A percentile compares a stretch with the other conserved stretches of the same genome.
Evolutionary conservation across 176 grass and related monocot genomes (phyloP).

Genomic region (Zizania latifolia): DNA sequence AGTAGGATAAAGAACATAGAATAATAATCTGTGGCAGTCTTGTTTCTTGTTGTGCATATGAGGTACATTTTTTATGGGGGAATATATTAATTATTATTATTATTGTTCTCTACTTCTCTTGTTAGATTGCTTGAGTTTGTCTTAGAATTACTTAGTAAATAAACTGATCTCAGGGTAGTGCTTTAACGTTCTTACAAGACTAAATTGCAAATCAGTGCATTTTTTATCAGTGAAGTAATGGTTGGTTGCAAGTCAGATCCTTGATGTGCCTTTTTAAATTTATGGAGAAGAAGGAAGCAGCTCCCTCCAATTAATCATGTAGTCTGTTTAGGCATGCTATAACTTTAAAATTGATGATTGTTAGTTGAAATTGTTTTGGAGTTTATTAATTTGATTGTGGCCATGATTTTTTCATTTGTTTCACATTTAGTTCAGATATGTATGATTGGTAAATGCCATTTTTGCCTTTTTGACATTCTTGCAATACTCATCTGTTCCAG

Average conservation of each 20-base stretch:
- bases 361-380: not conserved
- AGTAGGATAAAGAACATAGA: not conserved
- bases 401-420: constrained; percentile 10
- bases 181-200: not conserved
- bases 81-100: not conserved
- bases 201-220: not conserved
- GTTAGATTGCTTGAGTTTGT: constrained; percentile 4
- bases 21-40: not conserved
- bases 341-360: not conserved
- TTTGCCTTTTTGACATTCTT: constrained; percentile 7
- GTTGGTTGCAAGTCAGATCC: not conserved
- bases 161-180: not conserved
- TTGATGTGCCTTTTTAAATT: not conserved
- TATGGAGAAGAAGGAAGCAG: not conserved
- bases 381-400: not conserved
- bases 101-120: not conserved
- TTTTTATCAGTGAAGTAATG: not conserved
- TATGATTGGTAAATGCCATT: constrained; percentile 1
- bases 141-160: not conserved
- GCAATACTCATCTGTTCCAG: constrained; percentile 38
- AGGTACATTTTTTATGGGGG: not conserved
- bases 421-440: constrained; percentile 9
- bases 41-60: not conserved
- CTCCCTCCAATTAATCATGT: not conserved
- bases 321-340: not conserved